These are phyloP conservation scores for Calonectria leucothoes DNA, from an alignment of 2,329 filamentous ascomycete genomes.

Conservation along the genomic window DNA sequence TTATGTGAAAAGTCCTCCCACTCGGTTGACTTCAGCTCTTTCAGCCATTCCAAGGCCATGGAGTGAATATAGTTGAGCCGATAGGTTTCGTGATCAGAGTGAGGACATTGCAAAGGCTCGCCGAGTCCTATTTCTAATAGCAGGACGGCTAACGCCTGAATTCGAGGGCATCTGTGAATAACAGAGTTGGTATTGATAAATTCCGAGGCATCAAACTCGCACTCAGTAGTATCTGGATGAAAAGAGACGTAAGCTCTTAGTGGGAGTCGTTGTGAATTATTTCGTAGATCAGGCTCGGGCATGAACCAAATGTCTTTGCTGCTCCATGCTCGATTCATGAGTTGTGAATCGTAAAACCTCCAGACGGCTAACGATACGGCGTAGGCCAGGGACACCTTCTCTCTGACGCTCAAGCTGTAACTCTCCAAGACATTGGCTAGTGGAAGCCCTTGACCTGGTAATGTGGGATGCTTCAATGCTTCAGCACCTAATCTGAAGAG, in stretches of 20 bases:
- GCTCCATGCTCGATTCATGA: conserved; percentile 26
- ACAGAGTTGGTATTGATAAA: background rate
- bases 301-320: conserved; percentile 29
- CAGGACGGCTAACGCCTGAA: background rate
- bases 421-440: conserved; percentile 1
- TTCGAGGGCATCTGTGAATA: conserved; percentile 14
- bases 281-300: conserved; percentile 13
- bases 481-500: background rate
- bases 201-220: conserved; percentile 1
- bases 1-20: conserved; percentile 13
- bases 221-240: background rate
- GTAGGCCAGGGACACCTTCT: conserved; percentile 24
- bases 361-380: conserved; percentile 22
- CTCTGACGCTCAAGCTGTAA: conserved; percentile 18
- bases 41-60: background rate
- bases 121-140: conserved; percentile 9
- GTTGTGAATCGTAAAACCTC: conserved; percentile 30
- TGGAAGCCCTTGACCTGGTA: background rate
- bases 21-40: background rate
- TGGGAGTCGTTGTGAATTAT: background rate
- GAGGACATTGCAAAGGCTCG: background rate
- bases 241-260: conserved; percentile 10
- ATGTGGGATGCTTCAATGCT: background rate
- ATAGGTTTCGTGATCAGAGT: background rate
- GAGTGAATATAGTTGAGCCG: background rate